Evolutionary conservation across 2,329 filamentous ascomycete species (phyloP), one percentile per base, ranked within the genome.

Genomic region (Aspergillus hortae): DNA sequence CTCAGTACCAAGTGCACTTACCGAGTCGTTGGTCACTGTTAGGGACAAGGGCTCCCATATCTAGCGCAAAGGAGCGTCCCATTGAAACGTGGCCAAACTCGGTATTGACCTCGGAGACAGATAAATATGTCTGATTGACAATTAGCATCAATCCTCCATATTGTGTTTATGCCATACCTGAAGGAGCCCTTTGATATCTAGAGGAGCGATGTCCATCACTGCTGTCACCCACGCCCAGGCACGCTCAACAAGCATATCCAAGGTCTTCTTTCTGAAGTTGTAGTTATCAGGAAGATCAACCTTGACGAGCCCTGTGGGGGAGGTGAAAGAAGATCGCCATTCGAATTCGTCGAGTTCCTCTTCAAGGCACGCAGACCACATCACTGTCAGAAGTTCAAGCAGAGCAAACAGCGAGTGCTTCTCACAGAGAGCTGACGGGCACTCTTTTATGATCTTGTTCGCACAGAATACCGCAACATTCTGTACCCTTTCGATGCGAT

Each of bases 271-370:
- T 48, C 95, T 85, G 66, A 94, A 88, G 2, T 81, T 79, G 65
- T 95, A 95, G 68, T 96, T 90, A 68, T 99, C 94, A 1, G 94
- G 95, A n/a, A 99, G 79, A 64, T 96, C 88, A 19, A 99, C 82
- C 1, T 84, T 86, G 19, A 99, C 89, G 40, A 88, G 84, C 11
- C 88, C 90, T 56, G 88, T 83, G 1, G 80, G 74, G 1, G 92
- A 97, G 4, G 80, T 85, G 67, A 95, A 95, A 3, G 83, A 85
- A 4, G 91, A 89, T 55, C 86, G 86, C 74, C 91, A 95, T 48
- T 90, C 86, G 64, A 97, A 99, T 64, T 95, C 85, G 61, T 99
- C 92, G 0, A 92, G 92, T 69, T 99, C 94, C 11, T 88, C 88
- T 68, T 99, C 92, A 14, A 99, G 77, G 67, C 94, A 99, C 65